Base-by-base conservation (phyloP, 1,284 basidiomycete species). In the Hemileia vastatrix region DNA sequence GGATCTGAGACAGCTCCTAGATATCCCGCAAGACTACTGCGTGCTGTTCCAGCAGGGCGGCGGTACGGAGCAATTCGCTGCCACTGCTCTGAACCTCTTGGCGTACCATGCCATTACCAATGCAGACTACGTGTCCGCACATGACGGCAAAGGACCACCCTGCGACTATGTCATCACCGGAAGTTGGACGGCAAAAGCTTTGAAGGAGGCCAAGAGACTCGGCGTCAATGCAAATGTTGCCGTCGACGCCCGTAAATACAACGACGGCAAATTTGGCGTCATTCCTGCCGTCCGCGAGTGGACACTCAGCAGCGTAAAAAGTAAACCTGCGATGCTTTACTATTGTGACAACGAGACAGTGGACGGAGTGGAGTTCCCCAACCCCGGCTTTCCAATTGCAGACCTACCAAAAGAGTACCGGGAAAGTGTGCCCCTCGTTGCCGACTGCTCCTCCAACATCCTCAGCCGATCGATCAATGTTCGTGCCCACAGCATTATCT, bases 331-430 rank as follows among this genome's bases (percentile, higher is more conserved):
- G 6, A 83, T 93, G 72, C 86, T 97, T 60, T 97, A 95, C 79
- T 98, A 97, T 79, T 99, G 95, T 82, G 94, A 97, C 76, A 99
- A 99, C 79, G 95, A 99, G 80, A 99, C 95, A 2, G 90, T 98
- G 64, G 87, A 96, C 72, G 95, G 95, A 36, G 86, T 94, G 59
- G 88, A 98, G 79, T 97, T 90, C 78, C 80, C 87, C 3, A 75
- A 80, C 48, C 81, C 84, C 64, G 81, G 86, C n/a, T 96, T 97
- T 81, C 93, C 94, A 1, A 90, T 88, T 79, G 81, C 88, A 67
- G 79, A 82, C 54, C 80, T 97, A 45, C 83, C 85, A 4, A 73
- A 75, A 1, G 79, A 82, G 65, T 77, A 80, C 27, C 67, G 72
- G 57, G 68, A 77, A 64, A 67, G 76, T 64, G 81, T 88, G 9